Conservation (phyloP, 2,329 filamentous ascomycete genomes). For the Colletotrichum spinosum region DNA sequence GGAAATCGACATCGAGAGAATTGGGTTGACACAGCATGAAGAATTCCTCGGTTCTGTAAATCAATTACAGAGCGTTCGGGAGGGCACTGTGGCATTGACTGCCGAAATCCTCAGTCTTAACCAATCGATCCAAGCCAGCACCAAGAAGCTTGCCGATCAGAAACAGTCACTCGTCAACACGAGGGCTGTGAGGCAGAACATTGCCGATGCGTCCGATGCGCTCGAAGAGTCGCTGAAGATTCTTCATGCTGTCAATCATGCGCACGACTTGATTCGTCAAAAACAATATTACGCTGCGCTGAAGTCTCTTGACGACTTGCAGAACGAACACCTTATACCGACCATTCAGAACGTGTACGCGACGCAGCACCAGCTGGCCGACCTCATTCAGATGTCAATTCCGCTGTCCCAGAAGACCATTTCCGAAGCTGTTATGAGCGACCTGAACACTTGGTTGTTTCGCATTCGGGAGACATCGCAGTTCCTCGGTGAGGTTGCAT, state of each 20-base stretch:
- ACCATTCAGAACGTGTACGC: conserved; percentile 84
- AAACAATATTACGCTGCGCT: conserved; percentile 97
- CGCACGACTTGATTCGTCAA: conserved; percentile 89
- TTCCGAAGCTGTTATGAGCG: conserved; percentile 95
- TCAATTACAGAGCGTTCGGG: conserved; percentile 89
- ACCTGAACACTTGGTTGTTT: conserved; percentile 96
- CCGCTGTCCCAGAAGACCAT: conserved; percentile 93
- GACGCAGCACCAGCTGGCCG: conserved; percentile 93
- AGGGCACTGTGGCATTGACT: conserved; percentile 89
- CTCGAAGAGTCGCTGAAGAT: conserved; percentile 93
- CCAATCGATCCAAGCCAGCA: conserved; percentile 93
- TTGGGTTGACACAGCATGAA: conserved; percentile 95
- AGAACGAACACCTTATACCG: conserved; percentile 89
- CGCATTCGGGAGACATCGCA: conserved; percentile 96
- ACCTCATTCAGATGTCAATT: conserved; percentile 95
- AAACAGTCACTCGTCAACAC: conserved; percentile 96
- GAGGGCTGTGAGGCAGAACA: conserved; percentile 91
- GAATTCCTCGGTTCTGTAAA: conserved; percentile 96
- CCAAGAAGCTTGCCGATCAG: conserved; percentile 92
- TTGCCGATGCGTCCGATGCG: conserved; percentile 90
- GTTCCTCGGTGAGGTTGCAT: conserved; percentile 94
- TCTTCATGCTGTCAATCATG: conserved; percentile 90
- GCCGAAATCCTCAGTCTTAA: conserved; percentile 93
- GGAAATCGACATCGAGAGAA: conserved; percentile 91
- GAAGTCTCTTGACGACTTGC: conserved; percentile 92